Percentiles rank a stretch among this genome's conserved stretches.
phyloP scores from a whole-genome alignment of 78 protist genomes.

The Emiliania huxleyi region DNA sequence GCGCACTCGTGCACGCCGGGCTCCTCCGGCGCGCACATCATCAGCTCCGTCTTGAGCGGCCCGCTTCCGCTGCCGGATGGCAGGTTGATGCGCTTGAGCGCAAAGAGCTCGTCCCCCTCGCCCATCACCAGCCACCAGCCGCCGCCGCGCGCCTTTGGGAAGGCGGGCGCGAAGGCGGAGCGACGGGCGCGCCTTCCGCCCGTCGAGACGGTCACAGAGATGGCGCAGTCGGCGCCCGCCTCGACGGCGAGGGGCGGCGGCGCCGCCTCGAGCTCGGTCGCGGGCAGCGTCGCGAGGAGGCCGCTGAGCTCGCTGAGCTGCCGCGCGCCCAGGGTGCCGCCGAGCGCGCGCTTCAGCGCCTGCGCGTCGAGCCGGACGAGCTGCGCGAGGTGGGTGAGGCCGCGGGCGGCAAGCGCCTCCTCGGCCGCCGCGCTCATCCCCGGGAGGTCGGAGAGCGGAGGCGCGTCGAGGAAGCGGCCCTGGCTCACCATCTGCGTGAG shows the following conservation, averaged over 20 bases:
- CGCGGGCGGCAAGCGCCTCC: not conserved
- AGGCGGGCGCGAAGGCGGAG: constrained; percentile 28
- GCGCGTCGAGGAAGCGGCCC: not conserved
- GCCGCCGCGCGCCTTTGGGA: constrained; percentile 50
- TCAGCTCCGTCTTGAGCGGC: not conserved
- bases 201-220: not conserved
- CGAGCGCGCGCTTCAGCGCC: not conserved
- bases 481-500: constrained; percentile 81
- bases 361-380: not conserved
- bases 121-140: constrained; percentile 60
- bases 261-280: not conserved
- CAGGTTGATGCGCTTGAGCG: constrained; percentile 52
- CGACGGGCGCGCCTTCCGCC: not conserved
- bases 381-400: not conserved
- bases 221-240: not conserved
- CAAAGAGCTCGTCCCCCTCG: constrained; percentile 56
- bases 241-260: not conserved
- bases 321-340: not conserved
- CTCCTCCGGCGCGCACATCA: constrained; percentile 19
- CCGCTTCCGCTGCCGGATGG: too few species aligned
- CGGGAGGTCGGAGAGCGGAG: constrained; percentile 4
- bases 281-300: not conserved
- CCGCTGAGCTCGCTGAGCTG: not conserved
- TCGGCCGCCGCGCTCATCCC: not conserved
- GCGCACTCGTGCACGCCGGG: not conserved